Evolutionary conservation across 2,329 filamentous ascomycete genomes (phyloP).

Genomic region (Tolypocladium ovalisporum): DNA sequence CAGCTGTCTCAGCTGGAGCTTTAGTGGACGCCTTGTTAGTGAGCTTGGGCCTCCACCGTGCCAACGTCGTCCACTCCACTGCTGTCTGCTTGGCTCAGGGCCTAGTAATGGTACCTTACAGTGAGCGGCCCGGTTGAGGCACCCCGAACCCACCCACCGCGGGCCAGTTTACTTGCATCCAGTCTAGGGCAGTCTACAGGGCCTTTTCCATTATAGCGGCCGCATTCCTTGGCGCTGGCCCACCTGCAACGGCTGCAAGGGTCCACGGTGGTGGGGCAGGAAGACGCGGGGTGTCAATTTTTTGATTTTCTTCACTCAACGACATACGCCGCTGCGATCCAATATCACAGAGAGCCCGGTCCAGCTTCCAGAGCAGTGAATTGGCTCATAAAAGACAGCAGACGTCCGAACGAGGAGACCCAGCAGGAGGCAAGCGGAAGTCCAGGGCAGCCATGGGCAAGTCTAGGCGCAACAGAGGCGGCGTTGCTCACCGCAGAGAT

Average conservation of each 20-base stretch:
- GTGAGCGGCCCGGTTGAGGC: too few relatives aligned
- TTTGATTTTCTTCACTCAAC: neutral
- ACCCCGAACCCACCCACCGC: neutral
- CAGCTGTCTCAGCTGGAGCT: neutral
- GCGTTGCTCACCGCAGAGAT: slow-evolving; percentile 36
- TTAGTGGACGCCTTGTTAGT: neutral
- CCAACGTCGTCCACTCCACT: too few relatives aligned
- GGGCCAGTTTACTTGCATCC: neutral
- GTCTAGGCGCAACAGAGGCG: slow-evolving; percentile 42
- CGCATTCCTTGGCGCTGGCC: neutral
- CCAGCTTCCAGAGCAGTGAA: neutral
- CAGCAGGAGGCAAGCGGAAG: neutral
- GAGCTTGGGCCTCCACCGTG: too few relatives aligned
- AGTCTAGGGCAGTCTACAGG: neutral
- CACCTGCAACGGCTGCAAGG: neutral
- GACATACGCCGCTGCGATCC: neutral
- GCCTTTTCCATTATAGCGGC: neutral
- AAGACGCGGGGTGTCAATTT: neutral
- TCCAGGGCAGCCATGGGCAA: slow-evolving; percentile 39
- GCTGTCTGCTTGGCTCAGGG: too few relatives aligned
- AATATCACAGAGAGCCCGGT: neutral
- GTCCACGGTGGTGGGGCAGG: slow-evolving; percentile 6
- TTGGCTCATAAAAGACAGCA: neutral
- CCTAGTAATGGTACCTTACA: too few relatives aligned
- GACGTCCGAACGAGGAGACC: neutral